These are phyloP conservation scores for Massospora cicadina DNA, from an alignment of 371 early-diverging fungal genomes.

Conservation along the genomic window DNA sequence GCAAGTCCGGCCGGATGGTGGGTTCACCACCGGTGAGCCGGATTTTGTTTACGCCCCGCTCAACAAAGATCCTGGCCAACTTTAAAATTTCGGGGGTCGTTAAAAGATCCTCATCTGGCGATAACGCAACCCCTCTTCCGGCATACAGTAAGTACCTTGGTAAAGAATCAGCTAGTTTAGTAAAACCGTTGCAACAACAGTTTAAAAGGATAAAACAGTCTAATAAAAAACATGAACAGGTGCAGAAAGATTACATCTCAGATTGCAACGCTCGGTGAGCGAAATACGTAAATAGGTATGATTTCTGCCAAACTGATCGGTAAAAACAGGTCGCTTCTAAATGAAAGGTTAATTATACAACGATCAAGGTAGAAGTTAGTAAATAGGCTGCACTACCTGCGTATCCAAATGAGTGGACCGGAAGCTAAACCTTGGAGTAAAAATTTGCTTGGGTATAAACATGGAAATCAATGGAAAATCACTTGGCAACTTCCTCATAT, in stretches of 20 bases:
- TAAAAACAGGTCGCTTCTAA: slow-evolving; percentile 16
- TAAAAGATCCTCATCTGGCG: slow-evolving; percentile 46
- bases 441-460: no score
- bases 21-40: slow-evolving; percentile 92
- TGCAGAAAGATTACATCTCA: slow-evolving; percentile 45
- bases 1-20: slow-evolving; percentile 76
- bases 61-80: slow-evolving; percentile 64
- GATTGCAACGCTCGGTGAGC: slow-evolving; percentile 81
- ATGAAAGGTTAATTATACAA: no score
- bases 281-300: slow-evolving; percentile 88
- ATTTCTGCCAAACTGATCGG: slow-evolving; percentile 61
- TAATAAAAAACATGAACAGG: background rate
- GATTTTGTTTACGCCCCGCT: slow-evolving; percentile 78
- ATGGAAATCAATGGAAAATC: no score
- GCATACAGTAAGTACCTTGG: slow-evolving; percentile 89
- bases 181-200: no score
- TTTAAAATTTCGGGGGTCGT: slow-evolving; percentile 60
- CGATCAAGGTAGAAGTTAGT: background rate
- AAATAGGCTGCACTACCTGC: background rate
- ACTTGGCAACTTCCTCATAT: no score
- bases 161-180: no score
- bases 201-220: no score
- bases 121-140: slow-evolving; percentile 72
- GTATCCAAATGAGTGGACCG: background rate
- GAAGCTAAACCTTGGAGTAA: background rate